A percentile compares a stretch with the other conserved stretches of the same genome.
These are phyloP conservation scores for Artemisia tridentata DNA, from an alignment of 129 eudicot genomes.

Conservation along the genomic window DNA sequence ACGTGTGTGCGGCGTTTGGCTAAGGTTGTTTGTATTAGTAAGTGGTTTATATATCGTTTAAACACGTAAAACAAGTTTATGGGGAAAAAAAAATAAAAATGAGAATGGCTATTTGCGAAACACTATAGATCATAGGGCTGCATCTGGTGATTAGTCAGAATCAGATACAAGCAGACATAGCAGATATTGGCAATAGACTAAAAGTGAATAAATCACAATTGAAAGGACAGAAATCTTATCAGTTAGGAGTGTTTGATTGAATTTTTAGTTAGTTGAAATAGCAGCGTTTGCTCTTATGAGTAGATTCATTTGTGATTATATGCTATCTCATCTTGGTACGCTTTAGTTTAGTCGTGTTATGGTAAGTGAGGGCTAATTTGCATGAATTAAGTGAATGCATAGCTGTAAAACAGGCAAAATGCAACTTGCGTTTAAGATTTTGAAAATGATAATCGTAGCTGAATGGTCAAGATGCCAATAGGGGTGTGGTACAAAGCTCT, in stretches of 20 bases:
- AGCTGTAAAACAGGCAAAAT: background rate
- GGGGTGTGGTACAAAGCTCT: background rate
- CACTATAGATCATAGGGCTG: too few species aligned
- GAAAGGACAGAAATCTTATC: too few species aligned
- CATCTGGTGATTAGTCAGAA: too few species aligned
- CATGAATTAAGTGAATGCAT: constrained; percentile 6
- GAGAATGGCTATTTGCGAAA: too few species aligned
- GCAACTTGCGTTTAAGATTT: background rate
- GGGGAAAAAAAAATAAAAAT: too few species aligned
- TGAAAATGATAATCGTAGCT: background rate
- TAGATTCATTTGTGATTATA: background rate
- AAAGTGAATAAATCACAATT: too few species aligned
- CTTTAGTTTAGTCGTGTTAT: background rate
- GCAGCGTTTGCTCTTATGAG: background rate
- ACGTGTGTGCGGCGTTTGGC: too few species aligned
- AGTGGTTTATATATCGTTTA: too few species aligned
- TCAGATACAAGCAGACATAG: too few species aligned
- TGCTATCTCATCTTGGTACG: background rate
- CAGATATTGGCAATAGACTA: too few species aligned
- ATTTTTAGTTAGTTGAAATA: constrained; percentile 2
- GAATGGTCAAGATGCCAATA: background rate
- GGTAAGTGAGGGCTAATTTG: background rate
- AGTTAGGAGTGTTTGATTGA: constrained; percentile 11
- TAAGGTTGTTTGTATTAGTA: too few species aligned
- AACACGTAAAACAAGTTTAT: too few species aligned